Evolutionary conservation across 2,329 filamentous ascomycete species (phyloP).

Genomic region (Xylariaceae sp.): DNA sequence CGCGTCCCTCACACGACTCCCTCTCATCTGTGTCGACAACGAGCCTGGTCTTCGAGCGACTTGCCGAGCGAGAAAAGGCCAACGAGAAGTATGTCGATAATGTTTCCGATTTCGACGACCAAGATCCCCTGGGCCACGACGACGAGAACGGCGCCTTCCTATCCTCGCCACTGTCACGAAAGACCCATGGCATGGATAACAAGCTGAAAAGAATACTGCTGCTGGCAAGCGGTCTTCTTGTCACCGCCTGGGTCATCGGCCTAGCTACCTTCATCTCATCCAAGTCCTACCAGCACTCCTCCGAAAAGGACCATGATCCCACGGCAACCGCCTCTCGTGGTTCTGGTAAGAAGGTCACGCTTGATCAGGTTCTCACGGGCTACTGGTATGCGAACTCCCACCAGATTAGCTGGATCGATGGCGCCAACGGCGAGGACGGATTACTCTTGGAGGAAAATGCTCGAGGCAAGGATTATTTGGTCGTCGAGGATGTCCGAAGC

Average conservation of each 20-base stretch:
- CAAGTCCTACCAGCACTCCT: constrained; percentile 64
- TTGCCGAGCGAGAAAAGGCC: constrained; percentile 55
- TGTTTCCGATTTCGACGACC: constrained; percentile 41
- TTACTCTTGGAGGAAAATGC: constrained; percentile 72
- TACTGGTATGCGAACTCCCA: constrained; percentile 64
- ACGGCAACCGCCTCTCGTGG: constrained; percentile 59
- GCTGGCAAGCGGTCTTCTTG: constrained; percentile 58
- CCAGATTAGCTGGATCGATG: constrained; percentile 73
- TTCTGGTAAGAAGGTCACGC: constrained; percentile 68
- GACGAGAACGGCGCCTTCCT: constrained; percentile 54
- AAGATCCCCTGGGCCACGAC: constrained; percentile 43
- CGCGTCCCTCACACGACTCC: constrained; percentile 54
- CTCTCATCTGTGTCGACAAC: constrained; percentile 79
- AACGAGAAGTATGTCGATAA: constrained; percentile 22
- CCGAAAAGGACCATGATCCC: constrained; percentile 64
- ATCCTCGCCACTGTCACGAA: constrained; percentile 34
- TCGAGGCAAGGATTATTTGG: constrained; percentile 67
- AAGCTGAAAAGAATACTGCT: constrained; percentile 62
- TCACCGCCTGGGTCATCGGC: constrained; percentile 66
- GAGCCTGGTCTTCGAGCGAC: constrained; percentile 76
- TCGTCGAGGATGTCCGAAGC: constrained; percentile 80
- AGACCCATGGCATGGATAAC: constrained; percentile 60
- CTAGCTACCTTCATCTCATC: constrained; percentile 64
- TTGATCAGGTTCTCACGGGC: constrained; percentile 67
- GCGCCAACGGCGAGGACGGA: constrained; percentile 76